Evolutionary conservation across 805 yeast species (phyloP), one percentile per base, ranked within the genome.

Genomic region (Saturnispora saitoi): DNA sequence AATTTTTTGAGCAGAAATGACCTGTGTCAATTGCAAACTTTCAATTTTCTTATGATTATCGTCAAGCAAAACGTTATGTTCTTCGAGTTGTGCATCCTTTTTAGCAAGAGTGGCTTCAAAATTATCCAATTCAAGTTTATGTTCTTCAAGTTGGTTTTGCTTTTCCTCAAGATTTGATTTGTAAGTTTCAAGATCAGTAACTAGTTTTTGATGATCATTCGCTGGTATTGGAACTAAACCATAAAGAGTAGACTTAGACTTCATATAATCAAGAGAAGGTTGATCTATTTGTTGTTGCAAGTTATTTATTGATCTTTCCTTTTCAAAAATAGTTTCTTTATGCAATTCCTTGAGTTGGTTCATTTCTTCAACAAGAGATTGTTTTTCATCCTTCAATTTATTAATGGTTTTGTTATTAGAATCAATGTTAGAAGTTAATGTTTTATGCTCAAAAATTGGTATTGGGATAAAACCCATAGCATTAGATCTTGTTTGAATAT

Each of bases 171-270:
- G 12, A 12, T 22, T 34, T 9, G 24, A 34, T 12, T 34, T 34
- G 19, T 42, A 24, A 49, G 48, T 42, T 47, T 51, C 22, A 20
- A 26, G 19, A n/a, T 46, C 34, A 11, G 17, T 19, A 11, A 11
- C 24, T 8, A 47, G 17, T 3, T 39, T 31, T n/a, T 41, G 31
- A 22, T 51, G 53, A 10, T 56, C 58, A 12, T 8, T 44, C 5
- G 24, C 15, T 9, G 57, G 45, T 10, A 56, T 24, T 6, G 70
- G 58, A 20, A 62, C 60, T 24, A 68, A 57, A 0, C 68, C 72
- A 46, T 62, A 55, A 9, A 58, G 64, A 15, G 48, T 42, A 0
- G 73, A 72, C 42, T 48, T 54, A 26, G 56, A 47, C 28, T 54
- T 53, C 17, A 66, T 34, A 42, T 55, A 51, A 17, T 53, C 57